phyloP scores from a whole-genome alignment of 345 rosid genomes.

The Cardiospermum halicacabum region DNA sequence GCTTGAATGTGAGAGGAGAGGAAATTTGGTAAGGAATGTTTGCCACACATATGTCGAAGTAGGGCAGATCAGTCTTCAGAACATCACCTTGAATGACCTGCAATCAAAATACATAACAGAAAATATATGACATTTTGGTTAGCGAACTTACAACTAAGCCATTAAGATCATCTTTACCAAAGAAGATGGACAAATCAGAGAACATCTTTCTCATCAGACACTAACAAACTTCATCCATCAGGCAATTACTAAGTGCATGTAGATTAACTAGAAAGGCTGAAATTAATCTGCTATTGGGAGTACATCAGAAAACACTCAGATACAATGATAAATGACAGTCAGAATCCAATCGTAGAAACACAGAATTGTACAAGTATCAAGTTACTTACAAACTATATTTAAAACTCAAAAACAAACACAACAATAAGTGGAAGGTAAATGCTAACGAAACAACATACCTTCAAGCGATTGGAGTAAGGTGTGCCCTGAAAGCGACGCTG shows the following conservation, averaged over 20 bases:
- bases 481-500: conserved; percentile 89
- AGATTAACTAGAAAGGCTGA: background rate
- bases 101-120: background rate
- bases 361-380: background rate
- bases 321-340: background rate
- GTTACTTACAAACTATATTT: background rate
- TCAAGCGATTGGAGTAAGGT: conserved; percentile 46
- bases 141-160: background rate
- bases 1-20: conserved; percentile 84
- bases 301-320: background rate
- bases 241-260: too few species aligned
- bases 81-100: conserved; percentile 95
- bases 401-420: background rate
- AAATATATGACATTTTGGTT: background rate
- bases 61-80: conserved; percentile 79
- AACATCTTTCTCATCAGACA: background rate
- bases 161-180: background rate
- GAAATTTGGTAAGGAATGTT: conserved; percentile 93
- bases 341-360: background rate
- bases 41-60: conserved; percentile 86
- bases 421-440: background rate
- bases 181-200: background rate
- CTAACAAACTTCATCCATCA: background rate
- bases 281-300: background rate
- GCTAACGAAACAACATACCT: conserved; percentile 29